These are phyloP conservation scores for Rhinocladiella similis DNA, from an alignment of 2,329 filamentous ascomycete genomes.

Conservation along the genomic window DNA sequence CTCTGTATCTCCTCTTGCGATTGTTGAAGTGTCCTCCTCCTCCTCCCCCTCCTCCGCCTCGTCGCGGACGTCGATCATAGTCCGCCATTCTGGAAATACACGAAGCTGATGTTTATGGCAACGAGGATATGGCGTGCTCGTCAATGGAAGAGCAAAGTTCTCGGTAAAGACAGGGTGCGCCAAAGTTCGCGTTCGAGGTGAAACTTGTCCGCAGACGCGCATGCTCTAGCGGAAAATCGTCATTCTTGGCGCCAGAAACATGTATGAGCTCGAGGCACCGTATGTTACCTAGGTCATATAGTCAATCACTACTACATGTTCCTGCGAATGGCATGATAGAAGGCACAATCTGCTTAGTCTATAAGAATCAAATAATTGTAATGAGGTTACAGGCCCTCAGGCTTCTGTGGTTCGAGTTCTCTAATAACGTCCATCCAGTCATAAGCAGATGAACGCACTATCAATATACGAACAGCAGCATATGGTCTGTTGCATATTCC, in stretches of 20 bases:
- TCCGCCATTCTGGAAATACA: conserved; percentile 47
- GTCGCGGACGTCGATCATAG: conserved; percentile 52
- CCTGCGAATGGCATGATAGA: too few relatives aligned
- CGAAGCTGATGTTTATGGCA: too few relatives aligned
- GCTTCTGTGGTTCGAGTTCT: conserved; percentile 20
- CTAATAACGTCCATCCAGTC: conserved; percentile 13
- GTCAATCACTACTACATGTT: too few relatives aligned
- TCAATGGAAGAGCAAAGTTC: neutral
- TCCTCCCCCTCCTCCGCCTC: conserved; percentile 24
- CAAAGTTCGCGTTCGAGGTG: conserved; percentile 2
- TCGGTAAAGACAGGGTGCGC: neutral
- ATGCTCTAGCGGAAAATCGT: neutral
- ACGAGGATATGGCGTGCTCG: neutral
- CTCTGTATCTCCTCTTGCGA: conserved; percentile 78
- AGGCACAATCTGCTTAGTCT: neutral
- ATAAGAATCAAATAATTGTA: neutral
- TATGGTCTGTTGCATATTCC: conserved; percentile 23
- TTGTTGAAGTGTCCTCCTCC: conserved; percentile 54
- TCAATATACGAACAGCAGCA: conserved; percentile 21
- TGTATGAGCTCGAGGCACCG: neutral
- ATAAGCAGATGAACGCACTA: conserved; percentile 14
- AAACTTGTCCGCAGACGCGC: conserved; percentile 1
- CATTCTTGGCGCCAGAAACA: neutral
- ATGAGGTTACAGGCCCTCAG: conserved; percentile 3
- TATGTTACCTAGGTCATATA: neutral